Evolutionary conservation across 2,329 filamentous ascomycete genomes (phyloP), one percentile per base, ranked within the genome.

Genomic region (Claviceps pazoutovae): DNA sequence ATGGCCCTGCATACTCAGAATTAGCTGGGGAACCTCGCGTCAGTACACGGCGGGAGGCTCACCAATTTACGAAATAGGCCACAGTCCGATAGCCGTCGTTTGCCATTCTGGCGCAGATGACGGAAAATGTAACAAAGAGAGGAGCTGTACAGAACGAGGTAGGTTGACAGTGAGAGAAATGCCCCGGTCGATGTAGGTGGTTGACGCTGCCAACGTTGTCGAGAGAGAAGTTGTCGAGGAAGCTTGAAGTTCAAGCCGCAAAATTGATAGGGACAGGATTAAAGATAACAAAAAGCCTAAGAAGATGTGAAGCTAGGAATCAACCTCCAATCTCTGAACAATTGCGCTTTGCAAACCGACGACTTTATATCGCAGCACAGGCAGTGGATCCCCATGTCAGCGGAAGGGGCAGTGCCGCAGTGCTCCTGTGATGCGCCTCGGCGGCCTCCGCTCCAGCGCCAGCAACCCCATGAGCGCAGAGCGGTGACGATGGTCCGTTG

Each of bases 1-100:
- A 95, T 91, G 56, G 86, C 87, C 88, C 74, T 73, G 46, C 11
- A 16, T 13, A 19, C 9, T 14, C 19, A n/a, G 7, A 3, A 46
- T 42, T 30, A 50, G 26, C 21, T 37, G 2, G 16, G 23, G 8
- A 17, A 1, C 19, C 41, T 26, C 8, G 7, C 4, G 19, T 43
- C 34, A 34, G 16, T 5, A 39, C 21, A 37, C 23, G 26, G 11
- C 9, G n/a, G 21, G 17, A 58, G 43, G 54, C 57, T 48, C 60
- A 69, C 78, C 83, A 87, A 67, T 87, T 86, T 54, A 85, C 81
- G 61, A 80, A 88, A 69, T 88, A 88, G 38, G 79, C 83, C 21
- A 89, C 82, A 2, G 82, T 74, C 56, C 80, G 78, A 68, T 79
- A 85, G 56, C 76, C 78, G 53, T 68, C 57, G 42, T 41, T 19